Conservation (phyloP, 768 basidiomycete species). For the Tylopilus felleus region DNA sequence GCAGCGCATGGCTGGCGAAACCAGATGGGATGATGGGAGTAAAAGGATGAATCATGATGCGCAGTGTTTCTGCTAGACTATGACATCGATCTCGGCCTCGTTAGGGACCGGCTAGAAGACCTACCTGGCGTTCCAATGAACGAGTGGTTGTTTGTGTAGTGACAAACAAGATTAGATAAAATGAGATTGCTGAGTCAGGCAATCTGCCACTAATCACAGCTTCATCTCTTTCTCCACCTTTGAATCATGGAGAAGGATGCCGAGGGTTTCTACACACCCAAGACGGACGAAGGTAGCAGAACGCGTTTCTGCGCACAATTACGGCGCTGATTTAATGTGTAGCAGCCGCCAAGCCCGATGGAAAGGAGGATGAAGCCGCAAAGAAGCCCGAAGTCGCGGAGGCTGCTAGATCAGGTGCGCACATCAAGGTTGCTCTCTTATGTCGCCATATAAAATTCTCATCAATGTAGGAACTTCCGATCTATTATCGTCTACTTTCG, state of each 20-base stretch:
- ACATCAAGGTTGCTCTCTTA: not conserved
- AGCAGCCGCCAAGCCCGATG: slow-evolving; percentile 24
- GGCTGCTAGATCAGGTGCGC: slow-evolving; percentile 23
- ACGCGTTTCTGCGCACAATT: not conserved
- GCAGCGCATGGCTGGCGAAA: slow-evolving; percentile 22
- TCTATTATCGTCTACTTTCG: slow-evolving; percentile 76
- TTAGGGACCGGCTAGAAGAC: not conserved
- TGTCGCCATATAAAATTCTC: not conserved
- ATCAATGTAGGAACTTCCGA: slow-evolving; percentile 41
- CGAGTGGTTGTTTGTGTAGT: too few species aligned
- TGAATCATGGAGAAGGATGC: slow-evolving; percentile 66
- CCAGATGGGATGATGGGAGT: slow-evolving; percentile 8
- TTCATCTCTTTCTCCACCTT: slow-evolving; percentile 8
- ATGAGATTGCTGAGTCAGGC: slow-evolving; percentile 24
- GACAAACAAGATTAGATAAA: slow-evolving; percentile 21
- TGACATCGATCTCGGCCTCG: not conserved
- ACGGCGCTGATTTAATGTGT: slow-evolving; percentile 8
- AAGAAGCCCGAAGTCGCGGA: slow-evolving; percentile 19
- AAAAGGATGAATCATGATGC: slow-evolving; percentile 7
- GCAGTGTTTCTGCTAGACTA: not conserved
- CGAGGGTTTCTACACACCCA: slow-evolving; percentile 73
- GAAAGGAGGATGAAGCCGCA: slow-evolving; percentile 27
- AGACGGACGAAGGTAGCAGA: slow-evolving; percentile 38
- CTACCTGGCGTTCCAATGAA: not conserved
- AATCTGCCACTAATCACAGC: not conserved